Evolutionary conservation across 192 early-diverging fungal genomes (phyloP).

Genomic region (Linnemannia schmuckeri): DNA sequence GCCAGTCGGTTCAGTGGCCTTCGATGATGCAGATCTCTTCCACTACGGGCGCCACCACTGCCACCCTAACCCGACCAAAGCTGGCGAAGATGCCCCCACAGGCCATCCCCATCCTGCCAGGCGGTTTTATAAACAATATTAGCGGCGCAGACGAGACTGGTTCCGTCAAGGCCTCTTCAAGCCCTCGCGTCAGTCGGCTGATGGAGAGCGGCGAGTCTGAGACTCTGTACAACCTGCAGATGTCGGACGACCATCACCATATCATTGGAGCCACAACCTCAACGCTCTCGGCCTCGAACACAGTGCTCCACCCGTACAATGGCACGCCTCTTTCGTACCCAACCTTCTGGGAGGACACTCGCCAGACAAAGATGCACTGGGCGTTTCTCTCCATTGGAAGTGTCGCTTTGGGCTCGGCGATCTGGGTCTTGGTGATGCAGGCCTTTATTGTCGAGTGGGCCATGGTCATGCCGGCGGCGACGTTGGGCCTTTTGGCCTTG

Average conservation of each 20-base stretch:
- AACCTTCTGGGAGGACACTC: constrained; percentile 34
- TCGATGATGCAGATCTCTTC: constrained; percentile 27
- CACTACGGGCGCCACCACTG: constrained; percentile 6
- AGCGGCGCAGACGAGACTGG: neutral
- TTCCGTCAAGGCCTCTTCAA: neutral
- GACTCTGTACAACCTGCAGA: constrained; percentile 15
- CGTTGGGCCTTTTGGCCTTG: constrained; percentile 15
- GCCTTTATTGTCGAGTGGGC: constrained; percentile 29
- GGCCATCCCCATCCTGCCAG: constrained; percentile 21
- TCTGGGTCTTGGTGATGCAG: constrained; percentile 33
- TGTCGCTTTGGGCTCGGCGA: constrained; percentile 19
- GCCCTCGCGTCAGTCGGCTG: constrained; percentile 3
- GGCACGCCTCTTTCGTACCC: neutral
- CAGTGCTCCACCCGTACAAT: neutral
- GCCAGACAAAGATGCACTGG: constrained; percentile 35
- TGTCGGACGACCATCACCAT: neutral
- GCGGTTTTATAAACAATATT: neutral
- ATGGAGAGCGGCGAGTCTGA: constrained; percentile 3
- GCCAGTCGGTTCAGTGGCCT: constrained; percentile 14
- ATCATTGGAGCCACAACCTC: constrained; percentile 9
- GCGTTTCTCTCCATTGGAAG: constrained; percentile 38
- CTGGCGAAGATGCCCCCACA: constrained; percentile 40
- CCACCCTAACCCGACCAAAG: constrained; percentile 27
- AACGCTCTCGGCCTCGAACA: neutral
- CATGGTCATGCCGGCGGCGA: constrained; percentile 20